Evolutionary conservation across 495 filamentous ascomycete genomes (phyloP).

Genomic region (Hypoxylon crocopeplum): DNA sequence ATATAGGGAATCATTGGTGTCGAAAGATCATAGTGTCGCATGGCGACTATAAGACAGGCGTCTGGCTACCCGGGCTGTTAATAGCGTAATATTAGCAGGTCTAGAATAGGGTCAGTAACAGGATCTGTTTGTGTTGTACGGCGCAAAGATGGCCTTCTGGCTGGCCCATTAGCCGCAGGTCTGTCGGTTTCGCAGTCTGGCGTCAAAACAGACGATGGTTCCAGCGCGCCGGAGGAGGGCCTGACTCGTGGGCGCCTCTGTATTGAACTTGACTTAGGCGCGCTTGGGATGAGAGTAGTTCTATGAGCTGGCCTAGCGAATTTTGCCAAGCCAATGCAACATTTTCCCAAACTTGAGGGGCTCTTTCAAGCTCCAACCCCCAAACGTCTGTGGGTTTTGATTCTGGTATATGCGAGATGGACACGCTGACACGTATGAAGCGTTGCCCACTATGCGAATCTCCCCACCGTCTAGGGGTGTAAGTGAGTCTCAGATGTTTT

Average conservation of each 20-base stretch:
- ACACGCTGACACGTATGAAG: background rate
- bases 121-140: background rate
- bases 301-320: too few relatives aligned
- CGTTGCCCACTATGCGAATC: background rate
- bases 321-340: slow-evolving; percentile 14
- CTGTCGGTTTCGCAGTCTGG: background rate
- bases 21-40: too few relatives aligned
- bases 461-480: slow-evolving; percentile 4
- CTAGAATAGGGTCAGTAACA: background rate
- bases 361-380: background rate
- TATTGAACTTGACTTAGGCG: background rate
- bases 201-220: slow-evolving; percentile 22
- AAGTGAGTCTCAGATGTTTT: slow-evolving; percentile 31
- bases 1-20: background rate
- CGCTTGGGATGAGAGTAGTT: background rate
- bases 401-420: slow-evolving; percentile 2
- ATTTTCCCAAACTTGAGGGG: slow-evolving; percentile 5
- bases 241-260: background rate
- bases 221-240: background rate
- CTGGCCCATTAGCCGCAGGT: slow-evolving; percentile 29
- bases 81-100: background rate
- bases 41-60: too few relatives aligned
- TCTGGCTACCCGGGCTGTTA: slow-evolving; percentile 6
- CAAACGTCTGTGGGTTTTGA: slow-evolving; percentile 17
- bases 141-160: background rate